Base-by-base conservation (phyloP, 208 protist species). In the Naegleria fowleri region DNA sequence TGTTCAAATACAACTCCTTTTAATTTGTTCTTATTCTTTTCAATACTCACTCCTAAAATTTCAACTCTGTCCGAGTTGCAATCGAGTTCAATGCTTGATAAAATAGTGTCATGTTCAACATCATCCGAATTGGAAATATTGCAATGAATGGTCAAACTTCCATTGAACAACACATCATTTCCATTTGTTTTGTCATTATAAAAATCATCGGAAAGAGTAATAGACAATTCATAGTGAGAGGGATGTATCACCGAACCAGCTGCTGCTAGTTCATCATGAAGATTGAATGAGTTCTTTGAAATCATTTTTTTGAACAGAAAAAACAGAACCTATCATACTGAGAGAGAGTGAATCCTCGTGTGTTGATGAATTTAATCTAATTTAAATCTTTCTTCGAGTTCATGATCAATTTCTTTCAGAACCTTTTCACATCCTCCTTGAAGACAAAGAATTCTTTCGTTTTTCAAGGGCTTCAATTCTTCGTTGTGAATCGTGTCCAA, bases 1-100 rank as follows among this genome's bases (percentile, higher is more conserved):
- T 58, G 41, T 58, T 88, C 85, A 48, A 88, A 33, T 0, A 29
- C 36, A 25, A 58, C 16, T 40, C 85, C 85, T 39, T 88, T 51
- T n/a, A 88, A 29, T 79, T 79, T 79, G 16, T 29, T 79, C n/a
- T 79, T 79, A 79, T 79, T 79, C 29, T 36, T 79, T 79, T 79
- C 67, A 79, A 79, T 36, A 33, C 25, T 36, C 19, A 79, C 67
- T 36, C 67, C 67, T 36, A 29, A 36, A 36, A 79, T 79, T 36
- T 79, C 67, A 36, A 79, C 9, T 79, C 67, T 25, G 9, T 79
- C 67, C 5, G 67, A 36, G 36, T 79, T 36, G n/a, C 29, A 29
- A 79, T 79, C 29, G 0, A 79, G n/a, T 36, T 29, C 29, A 79
- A 79, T 79, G n/a, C 25, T 36, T 36, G 29, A 25, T 36, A 36